Conservation (phyloP, 306 rosid species). For the Dryas drummondii region DNA sequence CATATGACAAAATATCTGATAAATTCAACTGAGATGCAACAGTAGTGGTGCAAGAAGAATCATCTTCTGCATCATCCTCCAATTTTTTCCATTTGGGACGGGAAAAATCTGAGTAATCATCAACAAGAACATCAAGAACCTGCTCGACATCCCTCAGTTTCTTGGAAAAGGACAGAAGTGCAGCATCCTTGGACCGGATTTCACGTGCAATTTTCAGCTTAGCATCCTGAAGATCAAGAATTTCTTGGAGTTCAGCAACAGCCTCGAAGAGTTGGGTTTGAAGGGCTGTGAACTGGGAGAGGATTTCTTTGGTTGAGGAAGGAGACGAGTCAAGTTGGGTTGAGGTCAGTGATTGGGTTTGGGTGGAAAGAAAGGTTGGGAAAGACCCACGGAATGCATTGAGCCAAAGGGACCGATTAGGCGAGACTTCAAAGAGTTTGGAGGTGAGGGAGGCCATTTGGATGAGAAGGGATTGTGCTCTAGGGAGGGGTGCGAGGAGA, state of each 20-base stretch:
- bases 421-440: constrained; percentile 72
- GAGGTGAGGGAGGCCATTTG: constrained; percentile 82
- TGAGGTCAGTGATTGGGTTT: constrained; percentile 37
- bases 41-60: constrained; percentile 49
- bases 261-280: constrained; percentile 87
- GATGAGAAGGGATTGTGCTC: constrained; percentile 79
- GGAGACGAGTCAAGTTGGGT: constrained; percentile 48
- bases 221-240: constrained; percentile 78
- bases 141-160: constrained; percentile 81
- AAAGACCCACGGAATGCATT: constrained; percentile 70
- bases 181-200: constrained; percentile 53
- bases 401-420: constrained; percentile 73
- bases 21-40: constrained; percentile 65
- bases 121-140: constrained; percentile 77
- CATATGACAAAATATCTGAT: constrained; percentile 72
- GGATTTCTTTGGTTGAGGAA: constrained; percentile 66
- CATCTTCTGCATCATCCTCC: constrained; percentile 47
- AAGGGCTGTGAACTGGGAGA: constrained; percentile 55
- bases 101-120: constrained; percentile 76
- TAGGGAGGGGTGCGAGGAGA: constrained; percentile 84
- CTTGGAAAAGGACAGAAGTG: constrained; percentile 67
- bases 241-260: constrained; percentile 89
- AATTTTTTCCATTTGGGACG: constrained; percentile 53
- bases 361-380: constrained; percentile 75
- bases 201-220: constrained; percentile 69